Base-by-base conservation (phyloP, 768 basidiomycete genomes). In the Naganishia vishniacii region DNA sequence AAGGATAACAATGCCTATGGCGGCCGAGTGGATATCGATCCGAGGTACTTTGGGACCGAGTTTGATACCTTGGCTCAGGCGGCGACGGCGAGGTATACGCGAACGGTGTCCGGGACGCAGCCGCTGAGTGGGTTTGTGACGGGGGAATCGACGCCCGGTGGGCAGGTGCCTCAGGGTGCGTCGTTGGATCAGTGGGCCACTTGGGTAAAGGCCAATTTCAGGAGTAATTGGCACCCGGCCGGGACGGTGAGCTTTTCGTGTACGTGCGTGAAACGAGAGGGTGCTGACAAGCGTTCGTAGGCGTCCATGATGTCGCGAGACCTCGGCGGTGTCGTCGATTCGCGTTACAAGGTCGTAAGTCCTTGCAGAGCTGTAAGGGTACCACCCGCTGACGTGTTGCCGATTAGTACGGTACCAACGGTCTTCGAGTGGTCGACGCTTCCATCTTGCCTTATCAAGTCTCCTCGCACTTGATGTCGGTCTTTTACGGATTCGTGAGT, bases 161-260 rank as follows among this genome's bases (percentile, higher is more conserved):
- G 31, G n/a, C n/a, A 29, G 2, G 61, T 67, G 5, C 37, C 65
- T 12, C n/a, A 53, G 15, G 60, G 48, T 23, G 48, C 42, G 31
- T 15, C 26, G 26, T 44, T 68, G 46, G 59, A 68, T 31, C 16
- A 16, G 12, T 74, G 72, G 72, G 67, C 61, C 15, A 62, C 46
- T 2, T 74, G 73, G 73, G 48, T 64, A 12, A 51, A 68, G 46
- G 49, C 49, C 18, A 71, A 70, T 34, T 74, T 68, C 47, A 62
- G 70, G 45, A 69, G 67, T 42, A 71, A 71, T 49, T 71, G 70
- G 68, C 73, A 75, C 45, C 74, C 72, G 31, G 73, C 73, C 25
- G 74, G 70, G 3, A 75, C 72, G 20, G 68, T 65, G 32, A 51
- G 49, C 20, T 6, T 32, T n/a, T 15, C 8, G 7, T 7, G 15